phyloP scores from a whole-genome alignment of 805 yeast species.

The Myxozyma melibiosi region DNA sequence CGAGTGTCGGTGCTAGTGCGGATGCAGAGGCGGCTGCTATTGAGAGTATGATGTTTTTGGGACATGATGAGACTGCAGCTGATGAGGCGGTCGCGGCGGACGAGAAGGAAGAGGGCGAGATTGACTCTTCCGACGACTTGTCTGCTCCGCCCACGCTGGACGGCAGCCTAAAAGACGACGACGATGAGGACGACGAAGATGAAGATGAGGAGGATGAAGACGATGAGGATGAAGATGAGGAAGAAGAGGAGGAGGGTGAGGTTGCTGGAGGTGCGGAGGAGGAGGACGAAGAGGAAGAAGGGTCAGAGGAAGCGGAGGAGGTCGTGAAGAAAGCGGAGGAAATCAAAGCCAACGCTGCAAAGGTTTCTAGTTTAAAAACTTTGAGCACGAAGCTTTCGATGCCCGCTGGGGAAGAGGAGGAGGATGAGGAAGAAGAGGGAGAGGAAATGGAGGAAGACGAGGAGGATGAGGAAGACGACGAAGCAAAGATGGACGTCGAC shows the following conservation, averaged over 20 bases:
- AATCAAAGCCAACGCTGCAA: not conserved
- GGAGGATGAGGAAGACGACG: constrained; percentile 8
- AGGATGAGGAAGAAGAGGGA: constrained; percentile 26
- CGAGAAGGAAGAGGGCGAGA: constrained; percentile 25
- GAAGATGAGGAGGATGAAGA: constrained; percentile 12
- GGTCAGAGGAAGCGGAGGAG: constrained; percentile 6
- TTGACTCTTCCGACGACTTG: constrained; percentile 14
- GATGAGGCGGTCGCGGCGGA: constrained; percentile 9
- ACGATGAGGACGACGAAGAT: constrained; percentile 10
- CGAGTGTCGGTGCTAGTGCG: not conserved
- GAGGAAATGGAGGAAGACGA: constrained; percentile 33
- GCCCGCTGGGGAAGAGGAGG: constrained; percentile 21
- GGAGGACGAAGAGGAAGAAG: constrained; percentile 9
- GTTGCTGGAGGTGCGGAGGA: constrained; percentile 2
- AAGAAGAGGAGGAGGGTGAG: constrained; percentile 3
- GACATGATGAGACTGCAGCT: not conserved
- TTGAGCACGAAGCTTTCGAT: not conserved
- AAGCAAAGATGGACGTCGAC: constrained; percentile 11
- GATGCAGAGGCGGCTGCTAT: constrained; percentile 13
- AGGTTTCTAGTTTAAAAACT: not conserved
- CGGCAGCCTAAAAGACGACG: constrained; percentile 5
- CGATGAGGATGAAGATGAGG: constrained; percentile 4
- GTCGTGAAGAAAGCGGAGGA: not conserved
- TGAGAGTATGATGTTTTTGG: constrained; percentile 11
- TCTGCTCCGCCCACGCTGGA: constrained; percentile 16